Base-by-base conservation (phyloP, 2,329 filamentous ascomycete genomes). In the Claviceps pusilla region DNA sequence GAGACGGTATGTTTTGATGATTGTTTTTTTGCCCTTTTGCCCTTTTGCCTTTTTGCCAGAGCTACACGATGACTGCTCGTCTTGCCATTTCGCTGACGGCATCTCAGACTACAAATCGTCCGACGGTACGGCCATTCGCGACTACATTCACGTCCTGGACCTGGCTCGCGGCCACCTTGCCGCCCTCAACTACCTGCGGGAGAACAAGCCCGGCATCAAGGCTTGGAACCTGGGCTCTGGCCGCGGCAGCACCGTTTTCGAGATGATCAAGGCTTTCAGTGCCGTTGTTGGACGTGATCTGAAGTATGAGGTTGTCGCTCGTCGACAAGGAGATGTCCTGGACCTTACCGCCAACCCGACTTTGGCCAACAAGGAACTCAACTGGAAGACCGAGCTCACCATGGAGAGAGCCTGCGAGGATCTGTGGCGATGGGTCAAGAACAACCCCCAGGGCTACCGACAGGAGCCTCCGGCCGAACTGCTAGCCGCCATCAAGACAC, bases 141-240 rank as follows among this genome's bases (percentile, higher is more conserved):
- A 98, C 74, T 98, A 98, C 77, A 96, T 98, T 70, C 90, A 96
- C 76, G 88, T 96, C 56, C 78, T 95, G 59, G 90, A 96, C 66
- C 82, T 96, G 29, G 87, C 90, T 48, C 80, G 80, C 58, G 90
- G 90, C 57, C 90, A 96, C 69, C 75, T 95, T 56, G 80, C 87
- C 56, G 93, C 94, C 28, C 84, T 98, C 62, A 89, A 93, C 73
- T 88, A 94, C 73, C 84, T 96, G 51, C 86, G 86, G 62, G 78
- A 86, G 60, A 75, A 91, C 61, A 80, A 89, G 64, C 91, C 93
- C 19, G 93, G 93, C 55, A 87, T 96, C 61, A 86, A 88, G 68
- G 90, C 89, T 55, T 98, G 91, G 91, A 98, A 98, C 73, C 70
- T 98, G 61, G 94, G 94, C 56, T 95, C 90, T 0, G 93, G 93